Percentiles rank a stretch among this genome's conserved stretches.
phyloP scores from a whole-genome alignment of 345 rosid species.

The Hibiscus syriacus region DNA sequence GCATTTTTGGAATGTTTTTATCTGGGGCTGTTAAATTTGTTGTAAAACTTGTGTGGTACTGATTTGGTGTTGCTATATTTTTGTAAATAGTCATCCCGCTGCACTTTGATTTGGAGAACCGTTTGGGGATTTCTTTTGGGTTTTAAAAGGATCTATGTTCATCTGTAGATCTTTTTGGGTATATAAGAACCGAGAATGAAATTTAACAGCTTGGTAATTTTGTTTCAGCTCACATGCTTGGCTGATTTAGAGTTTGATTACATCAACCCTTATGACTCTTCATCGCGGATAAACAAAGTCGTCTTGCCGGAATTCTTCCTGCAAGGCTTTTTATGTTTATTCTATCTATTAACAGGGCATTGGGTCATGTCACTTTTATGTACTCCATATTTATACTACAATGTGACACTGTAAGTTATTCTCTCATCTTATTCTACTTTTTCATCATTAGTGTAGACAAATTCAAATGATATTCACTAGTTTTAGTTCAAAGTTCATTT shows the following conservation, averaged over 20 bases:
- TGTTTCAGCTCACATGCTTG: conserved; percentile 63
- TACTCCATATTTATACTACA: too few relatives aligned
- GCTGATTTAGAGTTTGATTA: conserved; percentile 73
- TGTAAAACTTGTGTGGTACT: too few relatives aligned
- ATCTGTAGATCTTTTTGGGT: background rate
- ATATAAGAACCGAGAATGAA: background rate
- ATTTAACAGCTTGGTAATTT: conserved; percentile 8
- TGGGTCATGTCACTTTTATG: conserved; percentile 58
- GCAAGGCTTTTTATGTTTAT: too few relatives aligned
- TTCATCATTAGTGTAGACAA: background rate
- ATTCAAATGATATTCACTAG: background rate
- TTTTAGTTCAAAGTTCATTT: background rate
- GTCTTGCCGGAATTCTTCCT: too few relatives aligned
- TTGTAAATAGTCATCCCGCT: too few relatives aligned
- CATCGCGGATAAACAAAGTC: too few relatives aligned
- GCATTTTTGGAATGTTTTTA: too few relatives aligned
- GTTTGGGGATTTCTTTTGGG: too few relatives aligned
- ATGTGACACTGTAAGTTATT: conserved; percentile 48
- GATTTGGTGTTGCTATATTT: too few relatives aligned
- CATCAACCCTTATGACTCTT: too few relatives aligned
- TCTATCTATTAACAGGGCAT: conserved; percentile 54
- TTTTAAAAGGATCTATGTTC: background rate
- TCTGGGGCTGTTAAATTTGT: too few relatives aligned
- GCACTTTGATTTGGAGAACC: too few relatives aligned
- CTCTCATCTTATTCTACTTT: background rate